A percentile compares a stretch with the other conserved stretches of the same genome.
Conservation (phyloP, 1,284 basidiomycete species). For the Trichosporon inkin region DNA sequence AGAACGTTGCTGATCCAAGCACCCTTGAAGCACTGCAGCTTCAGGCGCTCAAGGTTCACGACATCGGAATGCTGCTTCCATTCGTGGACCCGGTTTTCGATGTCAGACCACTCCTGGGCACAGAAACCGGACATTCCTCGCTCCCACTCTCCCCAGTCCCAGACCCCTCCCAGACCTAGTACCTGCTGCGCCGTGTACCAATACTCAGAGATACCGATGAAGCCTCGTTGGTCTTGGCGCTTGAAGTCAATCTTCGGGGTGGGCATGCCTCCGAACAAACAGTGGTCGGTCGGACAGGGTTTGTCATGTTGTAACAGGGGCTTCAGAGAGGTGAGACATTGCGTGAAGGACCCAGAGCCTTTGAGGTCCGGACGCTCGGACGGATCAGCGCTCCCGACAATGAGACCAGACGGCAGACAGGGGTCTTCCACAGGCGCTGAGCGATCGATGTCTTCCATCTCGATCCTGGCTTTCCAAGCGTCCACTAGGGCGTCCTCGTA, state of each 20-base stretch:
- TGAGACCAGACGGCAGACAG: conserved; percentile 77
- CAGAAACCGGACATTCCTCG: conserved; percentile 86
- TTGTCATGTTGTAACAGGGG: conserved; percentile 80
- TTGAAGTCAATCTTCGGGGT: conserved; percentile 81
- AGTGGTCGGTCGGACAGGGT: conserved; percentile 78
- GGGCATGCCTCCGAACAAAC: conserved; percentile 95
- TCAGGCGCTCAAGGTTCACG: conserved; percentile 56
- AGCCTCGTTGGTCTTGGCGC: conserved; percentile 64
- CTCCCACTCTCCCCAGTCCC: conserved; percentile 95
- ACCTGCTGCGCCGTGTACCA: conserved; percentile 93
- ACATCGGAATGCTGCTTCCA: conserved; percentile 35
- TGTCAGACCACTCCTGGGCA: conserved; percentile 68
- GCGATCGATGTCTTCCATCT: not conserved
- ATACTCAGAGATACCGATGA: conserved; percentile 97
- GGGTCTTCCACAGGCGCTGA: conserved; percentile 59
- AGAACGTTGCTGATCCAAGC: conserved; percentile 96
- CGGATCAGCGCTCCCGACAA: conserved; percentile 53
- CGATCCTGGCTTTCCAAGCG: conserved; percentile 22
- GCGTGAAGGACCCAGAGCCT: conserved; percentile 88
- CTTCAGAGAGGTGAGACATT: conserved; percentile 70
- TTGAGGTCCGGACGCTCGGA: conserved; percentile 61
- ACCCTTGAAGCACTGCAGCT: conserved; percentile 99
- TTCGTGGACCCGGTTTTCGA: conserved; percentile 65
- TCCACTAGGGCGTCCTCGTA: conserved; percentile 69
- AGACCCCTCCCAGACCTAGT: conserved; percentile 87